Base-by-base conservation (phyloP, 345 rosid genomes). In the Acer saccharum region DNA sequence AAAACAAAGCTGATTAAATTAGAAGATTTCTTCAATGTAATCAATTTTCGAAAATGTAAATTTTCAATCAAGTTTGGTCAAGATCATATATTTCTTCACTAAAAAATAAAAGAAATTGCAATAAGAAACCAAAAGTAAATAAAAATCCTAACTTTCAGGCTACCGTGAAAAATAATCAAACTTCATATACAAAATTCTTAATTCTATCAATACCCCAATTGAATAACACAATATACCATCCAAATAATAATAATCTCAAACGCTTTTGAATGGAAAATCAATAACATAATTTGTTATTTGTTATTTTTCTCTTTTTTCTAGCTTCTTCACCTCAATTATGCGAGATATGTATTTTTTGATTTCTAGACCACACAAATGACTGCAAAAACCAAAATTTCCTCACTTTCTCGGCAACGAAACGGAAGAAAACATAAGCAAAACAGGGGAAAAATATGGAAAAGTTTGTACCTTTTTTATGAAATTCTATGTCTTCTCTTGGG, bases 381-480 rank as follows among this genome's bases (percentile, higher is more conserved):
- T 6, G 41, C 4, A 13, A 65, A 29, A 13, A 14, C 3, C 43
- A 1, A 14, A 65, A 25, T 39, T 35, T 7, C 5, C 1, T 39
- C 41, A 18, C 14, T 74, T 29, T 60, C 55, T 64, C 13, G 55
- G 65, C 7, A 72, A 46, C 17, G 58, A 76, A 76, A 76, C 68
- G 65, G 77, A 7, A 35, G 11, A 4, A 16, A 76, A 58, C 17
- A 23, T 44, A 7, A 57, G 13, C 12, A 62, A 21, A 29, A 48
- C 10, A 43, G 10, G 10, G 10, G 11, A 43, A 43, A 43, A 43
- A 43, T 16, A 17, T 5, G 32, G 18, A 27, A 74, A 68, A 62
- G 70, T 17, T 74, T 10, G 74, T 65, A 79, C 82, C 82, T 68
- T 66, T 35, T 35, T 35, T 35, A 32, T 32, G 35, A 32, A 32